phyloP scores from a whole-genome alignment of 306 rosid species.

The Glycine tomentella region DNA sequence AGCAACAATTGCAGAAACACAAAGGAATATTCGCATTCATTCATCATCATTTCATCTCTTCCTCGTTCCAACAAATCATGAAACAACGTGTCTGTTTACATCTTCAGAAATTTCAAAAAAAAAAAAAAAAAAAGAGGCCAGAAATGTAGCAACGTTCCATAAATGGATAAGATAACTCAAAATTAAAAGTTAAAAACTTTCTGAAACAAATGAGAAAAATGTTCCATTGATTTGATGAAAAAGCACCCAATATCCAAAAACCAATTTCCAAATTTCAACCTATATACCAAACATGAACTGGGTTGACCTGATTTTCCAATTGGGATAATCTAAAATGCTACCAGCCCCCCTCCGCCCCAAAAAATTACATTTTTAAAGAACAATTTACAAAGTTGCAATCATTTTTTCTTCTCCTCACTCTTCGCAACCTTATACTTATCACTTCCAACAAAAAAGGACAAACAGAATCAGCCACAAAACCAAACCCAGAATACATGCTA shows the following conservation, averaged over 20 bases:
- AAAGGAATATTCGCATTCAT: constrained; percentile 37
- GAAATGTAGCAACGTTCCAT: constrained; percentile 19
- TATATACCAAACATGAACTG: constrained; percentile 16
- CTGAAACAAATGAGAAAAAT: constrained; percentile 13
- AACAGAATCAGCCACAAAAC: constrained; percentile 26
- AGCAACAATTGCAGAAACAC: constrained; percentile 58
- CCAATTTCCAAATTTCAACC: background rate
- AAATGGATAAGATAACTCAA: constrained; percentile 18
- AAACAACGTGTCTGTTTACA: background rate
- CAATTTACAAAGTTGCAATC: constrained; percentile 15
- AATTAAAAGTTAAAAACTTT: constrained; percentile 29
- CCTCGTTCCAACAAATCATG: constrained; percentile 27
- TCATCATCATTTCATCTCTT: constrained; percentile 17
- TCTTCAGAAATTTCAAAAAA: background rate
- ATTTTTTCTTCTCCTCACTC: constrained; percentile 32
- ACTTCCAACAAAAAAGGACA: constrained; percentile 10
- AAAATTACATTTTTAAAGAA: background rate
- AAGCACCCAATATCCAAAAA: background rate
- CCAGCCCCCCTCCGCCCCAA: background rate
- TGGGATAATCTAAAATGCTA: constrained; percentile 26
- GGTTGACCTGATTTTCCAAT: constrained; percentile 27
- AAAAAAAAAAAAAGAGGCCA: background rate
- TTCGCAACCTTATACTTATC: constrained; percentile 29
- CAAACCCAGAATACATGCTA: background rate
- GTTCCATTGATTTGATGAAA: constrained; percentile 19